Evolutionary conservation across 108 stramenopile genomes (phyloP).

Genomic region (Asterionellopsis glacialis): DNA sequence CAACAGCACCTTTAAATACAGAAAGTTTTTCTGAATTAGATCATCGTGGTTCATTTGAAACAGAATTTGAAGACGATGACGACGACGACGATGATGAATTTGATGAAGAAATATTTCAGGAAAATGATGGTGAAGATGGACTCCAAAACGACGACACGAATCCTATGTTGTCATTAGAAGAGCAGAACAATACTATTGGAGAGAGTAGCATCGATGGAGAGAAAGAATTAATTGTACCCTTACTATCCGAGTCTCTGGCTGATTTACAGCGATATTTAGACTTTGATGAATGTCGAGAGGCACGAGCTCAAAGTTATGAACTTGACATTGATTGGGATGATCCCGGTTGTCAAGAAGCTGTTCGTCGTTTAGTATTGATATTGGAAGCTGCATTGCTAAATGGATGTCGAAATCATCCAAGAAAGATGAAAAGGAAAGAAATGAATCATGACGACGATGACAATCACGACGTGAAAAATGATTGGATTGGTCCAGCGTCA

Average conservation of each 20-base stretch:
- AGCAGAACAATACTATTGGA: constrained; percentile 5
- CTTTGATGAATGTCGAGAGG: constrained; percentile 50
- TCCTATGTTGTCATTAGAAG: not conserved
- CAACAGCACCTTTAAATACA: too few relatives aligned
- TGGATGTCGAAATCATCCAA: constrained; percentile 51
- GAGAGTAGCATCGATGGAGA: too few relatives aligned
- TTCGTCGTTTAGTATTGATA: constrained; percentile 65
- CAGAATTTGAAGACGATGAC: too few relatives aligned
- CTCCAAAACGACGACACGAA: constrained; percentile 5
- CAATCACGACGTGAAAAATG: constrained; percentile 11
- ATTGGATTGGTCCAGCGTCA: constrained; percentile 18
- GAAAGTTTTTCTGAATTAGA: too few relatives aligned
- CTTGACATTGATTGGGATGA: constrained; percentile 59
- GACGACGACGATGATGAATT: constrained; percentile 11
- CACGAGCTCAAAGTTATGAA: constrained; percentile 32
- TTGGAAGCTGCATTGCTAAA: constrained; percentile 68
- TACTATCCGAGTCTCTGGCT: constrained; percentile 52
- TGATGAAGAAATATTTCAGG: constrained; percentile 4
- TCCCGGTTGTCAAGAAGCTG: constrained; percentile 45
- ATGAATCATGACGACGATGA: constrained; percentile 24
- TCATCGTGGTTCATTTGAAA: too few relatives aligned
- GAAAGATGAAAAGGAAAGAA: constrained; percentile 7
- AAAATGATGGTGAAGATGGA: constrained; percentile 27
- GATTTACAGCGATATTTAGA: constrained; percentile 53
- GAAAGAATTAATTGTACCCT: constrained; percentile 26